A percentile compares a stretch with the other conserved stretches of the same genome.
Evolutionary conservation across 805 yeast genomes (phyloP).

Genomic region (Debaryomyces hansenii): DNA sequence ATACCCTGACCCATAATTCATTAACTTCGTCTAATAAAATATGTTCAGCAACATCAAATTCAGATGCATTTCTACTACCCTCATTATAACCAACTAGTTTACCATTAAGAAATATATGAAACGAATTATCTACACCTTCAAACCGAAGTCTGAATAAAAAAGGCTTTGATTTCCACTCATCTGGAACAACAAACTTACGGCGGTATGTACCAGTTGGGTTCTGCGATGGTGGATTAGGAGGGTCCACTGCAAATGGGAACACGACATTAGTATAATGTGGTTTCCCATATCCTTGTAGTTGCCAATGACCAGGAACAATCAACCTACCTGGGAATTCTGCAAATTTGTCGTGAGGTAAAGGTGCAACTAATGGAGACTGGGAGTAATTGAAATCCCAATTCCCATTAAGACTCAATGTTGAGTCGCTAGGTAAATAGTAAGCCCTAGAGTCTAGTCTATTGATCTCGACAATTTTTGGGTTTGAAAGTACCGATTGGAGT

Average conservation of each 20-base stretch:
- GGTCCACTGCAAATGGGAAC: constrained; percentile 31
- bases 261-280: constrained; percentile 34
- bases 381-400: constrained; percentile 13
- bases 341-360: constrained; percentile 4
- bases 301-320: constrained; percentile 37
- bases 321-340: constrained; percentile 3
- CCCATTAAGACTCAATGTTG: constrained; percentile 11
- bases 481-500: constrained; percentile 7
- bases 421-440: constrained; percentile 12
- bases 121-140: constrained; percentile 37
- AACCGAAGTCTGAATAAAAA: constrained; percentile 24
- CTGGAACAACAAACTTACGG: constrained; percentile 18
- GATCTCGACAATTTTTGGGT: constrained; percentile 8
- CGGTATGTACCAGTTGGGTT: constrained; percentile 34
- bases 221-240: constrained; percentile 30
- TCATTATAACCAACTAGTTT: constrained; percentile 27
- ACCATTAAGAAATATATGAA: constrained; percentile 31
- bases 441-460: constrained; percentile 13
- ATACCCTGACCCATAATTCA: constrained; percentile 24
- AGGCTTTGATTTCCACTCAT: constrained; percentile 9
- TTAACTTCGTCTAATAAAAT: constrained; percentile 4
- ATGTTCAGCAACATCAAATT: constrained; percentile 23
- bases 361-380: constrained; percentile 8
- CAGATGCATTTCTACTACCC: constrained; percentile 34
- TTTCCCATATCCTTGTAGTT: constrained; percentile 31